These are phyloP conservation scores for Harringtonia aguacate DNA, from an alignment of 2,329 filamentous ascomycete species.

Conservation along the genomic window DNA sequence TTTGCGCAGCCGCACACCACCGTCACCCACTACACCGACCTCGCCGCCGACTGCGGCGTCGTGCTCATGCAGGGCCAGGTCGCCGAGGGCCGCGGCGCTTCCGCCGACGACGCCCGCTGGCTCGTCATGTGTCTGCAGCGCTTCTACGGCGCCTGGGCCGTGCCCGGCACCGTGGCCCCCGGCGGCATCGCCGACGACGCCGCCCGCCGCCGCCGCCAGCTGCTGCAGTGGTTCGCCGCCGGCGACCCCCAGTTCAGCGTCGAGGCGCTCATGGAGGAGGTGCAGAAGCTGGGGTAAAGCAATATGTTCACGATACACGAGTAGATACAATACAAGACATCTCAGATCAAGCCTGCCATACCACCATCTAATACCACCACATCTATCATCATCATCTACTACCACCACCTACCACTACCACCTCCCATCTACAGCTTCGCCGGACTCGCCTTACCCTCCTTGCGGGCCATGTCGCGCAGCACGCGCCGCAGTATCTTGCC, in stretches of 20 bases:
- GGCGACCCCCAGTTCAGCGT: constrained; percentile 75
- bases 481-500: constrained; percentile 36
- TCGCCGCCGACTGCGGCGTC: constrained; percentile 61
- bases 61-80: constrained; percentile 82
- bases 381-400: too few relatives aligned
- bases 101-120: constrained; percentile 75
- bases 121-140: constrained; percentile 86
- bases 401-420: background rate
- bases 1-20: constrained; percentile 90
- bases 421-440: constrained; percentile 24
- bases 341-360: too few relatives aligned
- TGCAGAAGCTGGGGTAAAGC: constrained; percentile 58
- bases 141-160: constrained; percentile 68
- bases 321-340: background rate
- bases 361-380: too few relatives aligned
- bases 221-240: constrained; percentile 72
- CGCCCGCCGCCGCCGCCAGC: constrained; percentile 49
- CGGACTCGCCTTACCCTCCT: constrained; percentile 25
- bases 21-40: constrained; percentile 80
- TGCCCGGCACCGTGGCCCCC: constrained; percentile 19
- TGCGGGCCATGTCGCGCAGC: constrained; percentile 28
- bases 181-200: constrained; percentile 37
- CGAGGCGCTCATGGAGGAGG: constrained; percentile 78
- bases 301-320: background rate
- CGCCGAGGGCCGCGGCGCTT: constrained; percentile 64